Evolutionary conservation across 2,329 filamentous ascomycete genomes (phyloP), one percentile per base, ranked within the genome.

Genomic region (Setomelanomma holmii): DNA sequence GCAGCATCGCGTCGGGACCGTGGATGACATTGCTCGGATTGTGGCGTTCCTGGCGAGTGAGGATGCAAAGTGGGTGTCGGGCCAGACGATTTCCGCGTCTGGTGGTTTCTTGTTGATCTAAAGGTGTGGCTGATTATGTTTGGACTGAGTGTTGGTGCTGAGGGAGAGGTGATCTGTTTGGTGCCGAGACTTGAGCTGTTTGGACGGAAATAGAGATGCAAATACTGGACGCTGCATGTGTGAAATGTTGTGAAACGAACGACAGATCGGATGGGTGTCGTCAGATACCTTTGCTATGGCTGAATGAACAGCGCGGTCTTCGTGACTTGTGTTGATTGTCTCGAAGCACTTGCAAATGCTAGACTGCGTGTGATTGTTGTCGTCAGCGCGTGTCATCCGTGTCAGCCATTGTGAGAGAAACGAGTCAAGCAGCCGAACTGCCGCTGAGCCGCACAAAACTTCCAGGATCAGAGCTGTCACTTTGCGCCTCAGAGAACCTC

Each of bases 61-160:
- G 53, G 77, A 80, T 42, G 68, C 67, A 19, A 68, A 69, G 27
- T 75, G 71, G 72, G 66, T 75, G 30, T 71, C 79, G 2, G 85
- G 84, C 12, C 84, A 86, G 68, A 78, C 78, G 0, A 77, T 87
- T 17, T 80, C 78, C 56, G 83, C 81, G 1, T 83, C 78, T 59
- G 85, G 85, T 10, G 84, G 80, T 11, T 72, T 59, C 51, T 41
- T 66, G 55, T 73, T 71, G 67, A 42, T 71, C 23, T 48, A 27
- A 41, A 35, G 36, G 23, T 48, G 45, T 40, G 36, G 45, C 44
- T 46, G 41, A 24, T 23, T 12, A 20, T 23, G 43, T 35, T 44
- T 16, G 34, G 41, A 42, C 35, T 43, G 56, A 27, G 17, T 38
- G 41, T 52, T 40, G 53, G 27, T 36, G n/a, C n/a, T n/a, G n/a